Conservation (phyloP, 257 asterid genomes). For the Solanum medicagineum region DNA sequence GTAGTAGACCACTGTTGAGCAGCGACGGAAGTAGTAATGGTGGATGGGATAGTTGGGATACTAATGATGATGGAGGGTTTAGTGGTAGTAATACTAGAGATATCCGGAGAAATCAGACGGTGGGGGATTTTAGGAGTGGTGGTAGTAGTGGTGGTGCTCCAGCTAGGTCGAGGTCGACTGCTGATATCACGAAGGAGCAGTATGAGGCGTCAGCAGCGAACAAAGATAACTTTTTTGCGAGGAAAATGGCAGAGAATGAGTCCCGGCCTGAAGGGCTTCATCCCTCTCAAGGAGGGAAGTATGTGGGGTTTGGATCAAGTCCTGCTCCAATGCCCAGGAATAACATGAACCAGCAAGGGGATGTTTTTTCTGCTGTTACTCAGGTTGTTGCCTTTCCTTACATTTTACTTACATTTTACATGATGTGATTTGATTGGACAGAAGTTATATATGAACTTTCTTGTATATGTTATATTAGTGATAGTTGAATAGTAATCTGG, state of each 20-base stretch:
- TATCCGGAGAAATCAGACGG: constrained; percentile 63
- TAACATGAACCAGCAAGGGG: constrained; percentile 27
- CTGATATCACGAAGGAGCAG: constrained; percentile 48
- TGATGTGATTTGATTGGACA: background rate
- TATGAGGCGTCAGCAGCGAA: constrained; percentile 82
- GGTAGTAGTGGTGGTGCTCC: constrained; percentile 40
- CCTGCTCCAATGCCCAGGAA: constrained; percentile 37
- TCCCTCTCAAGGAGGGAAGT: constrained; percentile 92
- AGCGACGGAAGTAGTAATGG: constrained; percentile 34
- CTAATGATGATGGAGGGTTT: constrained; percentile 41
- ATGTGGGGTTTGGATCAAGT: constrained; percentile 80
- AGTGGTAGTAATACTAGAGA: constrained; percentile 18
- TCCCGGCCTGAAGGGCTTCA: constrained; percentile 72
- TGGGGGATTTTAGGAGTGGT: constrained; percentile 66
- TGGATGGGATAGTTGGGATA: constrained; percentile 90
- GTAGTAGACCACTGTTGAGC: constrained; percentile 49
- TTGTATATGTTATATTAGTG: background rate
- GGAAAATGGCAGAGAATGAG: constrained; percentile 58
- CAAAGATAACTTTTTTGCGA: constrained; percentile 58
- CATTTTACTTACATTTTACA: background rate
- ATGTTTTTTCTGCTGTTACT: constrained; percentile 64
- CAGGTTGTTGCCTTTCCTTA: constrained; percentile 29
- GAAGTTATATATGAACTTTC: background rate
- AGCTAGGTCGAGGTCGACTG: constrained; percentile 50
- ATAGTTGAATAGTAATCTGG: background rate